A percentile compares a stretch with the other conserved stretches of the same genome.
Evolutionary conservation across 257 asterid genomes (phyloP).

Genomic region (Cynanchum wilfordii): DNA sequence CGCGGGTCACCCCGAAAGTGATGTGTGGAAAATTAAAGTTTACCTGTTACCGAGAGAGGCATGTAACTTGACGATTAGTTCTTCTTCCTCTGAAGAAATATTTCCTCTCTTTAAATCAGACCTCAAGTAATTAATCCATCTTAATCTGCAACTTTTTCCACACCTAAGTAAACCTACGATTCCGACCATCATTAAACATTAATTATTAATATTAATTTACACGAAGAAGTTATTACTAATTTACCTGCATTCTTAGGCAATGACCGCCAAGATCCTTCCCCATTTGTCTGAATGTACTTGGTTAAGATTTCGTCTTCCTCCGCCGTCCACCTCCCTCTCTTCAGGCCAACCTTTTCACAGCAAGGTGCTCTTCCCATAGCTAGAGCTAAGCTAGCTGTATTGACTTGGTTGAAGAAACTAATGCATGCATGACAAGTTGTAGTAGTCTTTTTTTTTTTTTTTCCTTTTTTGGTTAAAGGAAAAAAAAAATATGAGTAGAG

Average conservation of each 20-base stretch:
- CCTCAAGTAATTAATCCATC: constrained; percentile 90
- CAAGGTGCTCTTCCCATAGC: constrained; percentile 79
- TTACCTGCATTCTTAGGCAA: constrained; percentile 88
- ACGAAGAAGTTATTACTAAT: too few relatives aligned
- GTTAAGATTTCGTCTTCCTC: constrained; percentile 71
- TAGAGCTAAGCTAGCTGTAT: background rate
- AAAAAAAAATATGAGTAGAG: too few relatives aligned
- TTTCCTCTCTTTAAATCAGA: constrained; percentile 82
- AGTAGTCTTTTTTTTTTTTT: background rate
- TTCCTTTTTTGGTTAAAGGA: too few relatives aligned
- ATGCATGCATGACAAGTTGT: constrained; percentile 5
- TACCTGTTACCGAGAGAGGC: constrained; percentile 79
- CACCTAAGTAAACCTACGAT: constrained; percentile 63
- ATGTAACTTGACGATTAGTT: constrained; percentile 55
- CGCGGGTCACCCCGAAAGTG: background rate
- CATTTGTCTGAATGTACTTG: constrained; percentile 54
- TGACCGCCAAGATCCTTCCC: constrained; percentile 91
- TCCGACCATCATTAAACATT: too few relatives aligned
- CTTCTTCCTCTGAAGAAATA: constrained; percentile 58
- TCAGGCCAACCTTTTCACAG: constrained; percentile 82
- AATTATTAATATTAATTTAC: too few relatives aligned
- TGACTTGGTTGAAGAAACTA: background rate
- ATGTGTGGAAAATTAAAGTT: background rate
- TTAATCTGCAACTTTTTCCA: constrained; percentile 81
- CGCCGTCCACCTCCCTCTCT: constrained; percentile 77